A percentile compares a stretch with the other conserved stretches of the same genome.
These are phyloP conservation scores for Arctostaphylos glauca DNA, from an alignment of 148 eudicot genomes.

Conservation along the genomic window DNA sequence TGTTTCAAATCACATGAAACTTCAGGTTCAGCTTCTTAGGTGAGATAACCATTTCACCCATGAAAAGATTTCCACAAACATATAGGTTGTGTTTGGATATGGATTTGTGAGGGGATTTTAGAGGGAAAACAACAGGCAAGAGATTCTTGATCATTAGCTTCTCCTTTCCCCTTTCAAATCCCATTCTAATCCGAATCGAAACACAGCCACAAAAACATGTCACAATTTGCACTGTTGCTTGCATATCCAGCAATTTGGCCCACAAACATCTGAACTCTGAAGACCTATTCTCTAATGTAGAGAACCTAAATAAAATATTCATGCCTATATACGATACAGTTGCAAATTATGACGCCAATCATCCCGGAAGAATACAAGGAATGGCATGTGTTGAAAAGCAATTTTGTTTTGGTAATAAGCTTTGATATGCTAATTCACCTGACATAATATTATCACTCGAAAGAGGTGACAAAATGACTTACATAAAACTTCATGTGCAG, in stretches of 20 bases:
- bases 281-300: neutral
- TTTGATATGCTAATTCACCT: neutral
- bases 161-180: too few species aligned
- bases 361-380: neutral
- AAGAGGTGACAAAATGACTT: slow-evolving; percentile 24
- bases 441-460: neutral
- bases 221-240: neutral
- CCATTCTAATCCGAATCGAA: too few species aligned
- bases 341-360: neutral
- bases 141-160: neutral
- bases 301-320: neutral
- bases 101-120: neutral
- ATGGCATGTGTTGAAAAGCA: neutral
- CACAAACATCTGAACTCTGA: neutral
- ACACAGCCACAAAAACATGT: neutral
- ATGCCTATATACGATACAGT: neutral
- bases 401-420: neutral
- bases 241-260: neutral
- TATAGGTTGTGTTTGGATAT: neutral
- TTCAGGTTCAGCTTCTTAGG: neutral
- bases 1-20: neutral
- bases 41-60: neutral
- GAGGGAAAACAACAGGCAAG: neutral
- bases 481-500: slow-evolving; percentile 69
- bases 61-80: neutral